Evolutionary conservation across 495 filamentous ascomycete species (phyloP), one percentile per base, ranked within the genome.

Genomic region (Cudoniella acicularis): DNA sequence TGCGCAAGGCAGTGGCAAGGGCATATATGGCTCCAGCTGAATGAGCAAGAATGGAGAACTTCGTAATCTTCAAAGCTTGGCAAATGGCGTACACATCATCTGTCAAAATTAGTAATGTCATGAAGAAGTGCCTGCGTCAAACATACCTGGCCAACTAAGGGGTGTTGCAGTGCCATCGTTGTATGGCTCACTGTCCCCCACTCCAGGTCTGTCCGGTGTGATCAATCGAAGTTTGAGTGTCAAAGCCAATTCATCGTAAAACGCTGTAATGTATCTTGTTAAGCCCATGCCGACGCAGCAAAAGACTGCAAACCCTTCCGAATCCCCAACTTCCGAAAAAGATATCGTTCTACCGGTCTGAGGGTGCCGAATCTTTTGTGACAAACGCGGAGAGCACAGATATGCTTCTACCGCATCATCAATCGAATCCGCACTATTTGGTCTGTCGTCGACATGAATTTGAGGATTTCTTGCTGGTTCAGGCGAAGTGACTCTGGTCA

Each of bases 261-360:
- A 99, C 3, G 92, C 91, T 62, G 89, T 96, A 53, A 99, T 86
- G 69, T 96, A 98, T 69, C 94, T 85, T 4, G 94, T 99, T 56
- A 99, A 70, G 1, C 94, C 94, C 94, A 99, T 99, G 25, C 94
- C 94, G 10, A 99, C 90, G 69, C 95, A 99, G 70, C 92, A 93
- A 46, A 99, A 90, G 21, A 99, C 90, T 8, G 92, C 93, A 67
- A 87, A 92, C 10, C 94, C 94, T 51, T 90, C 83, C 0, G 92
- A 89, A 66, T 98, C 91, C 20, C 94, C 94, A 18, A 99, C 94
- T 73, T 99, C 95, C 0, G 93, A 96, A 71, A 96, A 99, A 18
- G 89, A 93, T 62, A 99, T 96, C 21, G 87, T 79, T 36, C 94
- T 87, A 9, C 91, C 90, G 1, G 89, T 92, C 40, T 87, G 84